phyloP scores from a whole-genome alignment of 192 early-diverging fungal species.

The Gamsiella multidivaricata region DNA sequence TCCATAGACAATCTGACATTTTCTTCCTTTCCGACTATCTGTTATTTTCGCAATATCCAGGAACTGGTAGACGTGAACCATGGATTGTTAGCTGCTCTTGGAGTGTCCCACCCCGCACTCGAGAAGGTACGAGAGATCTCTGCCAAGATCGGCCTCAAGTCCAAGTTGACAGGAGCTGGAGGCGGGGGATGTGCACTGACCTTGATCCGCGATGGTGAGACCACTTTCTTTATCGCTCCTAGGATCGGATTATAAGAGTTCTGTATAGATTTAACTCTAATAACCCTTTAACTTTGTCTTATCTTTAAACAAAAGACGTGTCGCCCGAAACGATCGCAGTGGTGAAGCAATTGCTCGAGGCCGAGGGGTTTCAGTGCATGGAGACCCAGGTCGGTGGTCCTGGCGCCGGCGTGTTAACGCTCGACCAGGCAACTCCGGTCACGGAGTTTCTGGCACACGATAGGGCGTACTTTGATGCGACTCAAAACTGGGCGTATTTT shows the following conservation, averaged over 20 bases:
- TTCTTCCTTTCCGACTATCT: neutral
- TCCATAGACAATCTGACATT: neutral
- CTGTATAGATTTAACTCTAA: neutral
- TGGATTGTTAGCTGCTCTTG: slow-evolving; percentile 76
- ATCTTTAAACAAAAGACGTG: slow-evolving; percentile 38
- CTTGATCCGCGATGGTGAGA: slow-evolving; percentile 71
- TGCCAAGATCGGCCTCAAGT: slow-evolving; percentile 65
- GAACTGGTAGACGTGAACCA: slow-evolving; percentile 90
- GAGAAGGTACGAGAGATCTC: slow-evolving; percentile 83
- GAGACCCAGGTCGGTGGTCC: slow-evolving; percentile 76
- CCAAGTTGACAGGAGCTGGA: slow-evolving; percentile 97
- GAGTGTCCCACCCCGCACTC: slow-evolving; percentile 85
- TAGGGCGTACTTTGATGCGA: slow-evolving; percentile 18
- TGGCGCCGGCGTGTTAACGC: slow-evolving; percentile 62
- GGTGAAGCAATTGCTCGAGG: slow-evolving; percentile 60
- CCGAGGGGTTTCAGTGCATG: slow-evolving; percentile 76
- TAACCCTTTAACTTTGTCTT: neutral
- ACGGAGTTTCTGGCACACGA: slow-evolving; percentile 37
- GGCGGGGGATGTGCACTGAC: slow-evolving; percentile 97
- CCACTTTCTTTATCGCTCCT: no score
- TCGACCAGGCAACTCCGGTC: slow-evolving; percentile 26
- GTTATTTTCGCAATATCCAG: slow-evolving; percentile 49
- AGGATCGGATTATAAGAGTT: no score
- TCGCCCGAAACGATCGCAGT: slow-evolving; percentile 52
- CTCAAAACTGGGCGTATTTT: slow-evolving; percentile 37